A percentile compares a stretch with the other conserved stretches of the same genome.
Conservation (phyloP, 495 filamentous ascomycete genomes). For the Lophiotrema nucula region DNA sequence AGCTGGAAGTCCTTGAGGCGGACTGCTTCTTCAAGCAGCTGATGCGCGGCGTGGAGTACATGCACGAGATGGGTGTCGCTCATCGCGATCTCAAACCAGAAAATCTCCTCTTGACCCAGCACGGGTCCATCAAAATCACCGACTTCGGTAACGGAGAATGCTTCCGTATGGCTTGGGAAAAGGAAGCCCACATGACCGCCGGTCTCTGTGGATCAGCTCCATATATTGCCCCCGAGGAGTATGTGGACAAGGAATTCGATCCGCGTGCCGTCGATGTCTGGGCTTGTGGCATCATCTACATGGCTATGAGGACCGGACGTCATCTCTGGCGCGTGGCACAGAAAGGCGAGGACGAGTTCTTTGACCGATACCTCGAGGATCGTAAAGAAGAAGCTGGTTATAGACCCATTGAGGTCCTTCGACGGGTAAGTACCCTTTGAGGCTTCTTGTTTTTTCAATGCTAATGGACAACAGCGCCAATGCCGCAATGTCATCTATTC, state of each 20-base stretch:
- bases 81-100: conserved; percentile 97
- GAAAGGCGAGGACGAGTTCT: conserved; percentile 96
- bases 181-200: conserved; percentile 95
- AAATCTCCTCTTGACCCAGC: conserved; percentile 89
- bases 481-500: conserved; percentile 99
- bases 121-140: conserved; percentile 95
- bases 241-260: conserved; percentile 91
- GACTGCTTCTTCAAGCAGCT: conserved; percentile 99
- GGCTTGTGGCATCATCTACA: conserved; percentile 98
- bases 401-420: conserved; percentile 90
- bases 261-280: conserved; percentile 95
- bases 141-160: conserved; percentile 99
- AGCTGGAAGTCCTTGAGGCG: conserved; percentile 88
- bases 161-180: conserved; percentile 99
- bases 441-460: neutral
- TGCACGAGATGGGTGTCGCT: conserved; percentile 99
- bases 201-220: conserved; percentile 94
- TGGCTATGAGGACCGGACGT: conserved; percentile 97
- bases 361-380: conserved; percentile 86
- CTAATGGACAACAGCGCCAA: conserved; percentile 68
- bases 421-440: conserved; percentile 67
- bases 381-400: conserved; percentile 93
- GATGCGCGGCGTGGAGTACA: conserved; percentile 98
- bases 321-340: conserved; percentile 96
- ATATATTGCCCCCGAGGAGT: conserved; percentile 98